phyloP scores from a whole-genome alignment of 2,329 filamentous ascomycete genomes.

The Paracoccidioides lutzii region DNA sequence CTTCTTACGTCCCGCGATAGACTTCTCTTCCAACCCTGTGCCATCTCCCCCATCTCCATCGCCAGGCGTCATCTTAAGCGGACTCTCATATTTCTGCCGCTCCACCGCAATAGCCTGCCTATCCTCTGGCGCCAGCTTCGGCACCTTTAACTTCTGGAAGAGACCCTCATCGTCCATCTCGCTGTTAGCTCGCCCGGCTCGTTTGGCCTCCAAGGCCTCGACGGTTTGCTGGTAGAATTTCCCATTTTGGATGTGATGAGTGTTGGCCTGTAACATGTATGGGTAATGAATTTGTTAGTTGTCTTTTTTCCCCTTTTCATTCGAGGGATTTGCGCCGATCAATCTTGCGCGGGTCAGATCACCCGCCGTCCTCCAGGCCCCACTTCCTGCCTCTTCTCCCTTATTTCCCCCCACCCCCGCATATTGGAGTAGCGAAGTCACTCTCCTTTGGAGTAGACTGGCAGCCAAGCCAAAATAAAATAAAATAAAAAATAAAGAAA shows the following conservation, averaged over 20 bases:
- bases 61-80: conserved; percentile 14
- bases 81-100: conserved; percentile 43
- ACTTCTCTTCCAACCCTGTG: conserved; percentile 26
- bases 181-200: conserved; percentile 26
- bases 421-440: background rate
- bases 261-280: conserved; percentile 23
- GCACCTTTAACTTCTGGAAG: conserved; percentile 55
- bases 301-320: background rate
- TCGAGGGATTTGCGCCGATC: too few species aligned
- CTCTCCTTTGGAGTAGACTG: background rate
- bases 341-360: too few species aligned
- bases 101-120: conserved; percentile 51
- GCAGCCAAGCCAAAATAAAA: background rate
- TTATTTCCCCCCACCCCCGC: too few species aligned
- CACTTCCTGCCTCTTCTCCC: too few species aligned
- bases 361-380: too few species aligned
- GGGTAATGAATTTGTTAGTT: conserved; percentile 1
- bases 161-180: conserved; percentile 47
- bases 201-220: conserved; percentile 38
- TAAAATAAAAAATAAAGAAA: background rate
- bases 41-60: conserved; percentile 36
- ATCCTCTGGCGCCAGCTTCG: conserved; percentile 56
- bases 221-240: conserved; percentile 45
- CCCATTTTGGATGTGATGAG: conserved; percentile 28
- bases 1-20: conserved; percentile 43